Conservation (phyloP, 2,329 filamentous ascomycete species). For the Chrysosporium keratinophilum region DNA sequence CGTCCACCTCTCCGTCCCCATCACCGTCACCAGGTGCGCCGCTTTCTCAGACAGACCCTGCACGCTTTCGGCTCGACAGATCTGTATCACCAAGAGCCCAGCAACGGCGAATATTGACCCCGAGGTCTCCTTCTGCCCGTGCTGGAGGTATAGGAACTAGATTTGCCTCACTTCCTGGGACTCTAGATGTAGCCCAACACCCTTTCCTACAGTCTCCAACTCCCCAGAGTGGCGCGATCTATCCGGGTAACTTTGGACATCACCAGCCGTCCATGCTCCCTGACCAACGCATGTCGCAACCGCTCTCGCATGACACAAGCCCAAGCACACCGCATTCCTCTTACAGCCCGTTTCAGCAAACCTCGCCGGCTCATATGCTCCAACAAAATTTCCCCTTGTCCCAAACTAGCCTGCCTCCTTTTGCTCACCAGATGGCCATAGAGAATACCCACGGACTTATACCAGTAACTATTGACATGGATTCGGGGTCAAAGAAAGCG, state of each 20-base stretch:
- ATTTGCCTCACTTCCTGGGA: constrained; percentile 21
- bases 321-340: constrained; percentile 14
- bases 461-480: constrained; percentile 31
- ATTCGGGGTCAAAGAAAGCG: constrained; percentile 34
- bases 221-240: constrained; percentile 16
- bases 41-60: constrained; percentile 11
- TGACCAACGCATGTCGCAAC: constrained; percentile 1
- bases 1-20: constrained; percentile 12
- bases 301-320: constrained; percentile 12
- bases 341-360: constrained; percentile 14
- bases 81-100: constrained; percentile 24
- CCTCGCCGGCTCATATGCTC: constrained; percentile 14
- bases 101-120: constrained; percentile 26
- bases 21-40: constrained; percentile 13
- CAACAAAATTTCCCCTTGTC: constrained; percentile 10
- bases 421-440: constrained; percentile 4
- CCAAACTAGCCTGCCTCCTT: constrained; percentile 3
- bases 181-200: constrained; percentile 27
- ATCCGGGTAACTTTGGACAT: constrained; percentile 7
- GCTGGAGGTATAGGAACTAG: constrained; percentile 24
- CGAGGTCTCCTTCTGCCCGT: constrained; percentile 30
- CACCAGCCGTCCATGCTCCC: constrained; percentile 4
- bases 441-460: constrained; percentile 23
- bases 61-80: constrained; percentile 8
- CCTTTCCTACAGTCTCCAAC: constrained; percentile 29